These are phyloP conservation scores for Hypoxylon sp. DNA, from an alignment of 2,329 filamentous ascomycete species.

Conservation along the genomic window DNA sequence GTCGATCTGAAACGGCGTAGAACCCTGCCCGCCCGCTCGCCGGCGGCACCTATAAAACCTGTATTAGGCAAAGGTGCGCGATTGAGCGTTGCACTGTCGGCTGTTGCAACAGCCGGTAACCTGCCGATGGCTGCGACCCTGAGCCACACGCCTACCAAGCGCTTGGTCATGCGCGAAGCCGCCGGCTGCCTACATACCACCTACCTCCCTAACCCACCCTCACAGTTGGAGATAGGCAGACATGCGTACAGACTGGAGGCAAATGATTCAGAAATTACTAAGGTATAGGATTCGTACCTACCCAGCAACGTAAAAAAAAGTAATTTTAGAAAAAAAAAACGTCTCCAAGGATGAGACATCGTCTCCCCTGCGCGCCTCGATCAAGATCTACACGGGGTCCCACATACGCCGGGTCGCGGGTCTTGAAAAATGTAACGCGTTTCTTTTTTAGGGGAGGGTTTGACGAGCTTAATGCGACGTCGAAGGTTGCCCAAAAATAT, in stretches of 20 bases:
- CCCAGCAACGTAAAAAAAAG: neutral
- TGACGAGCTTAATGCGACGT: slow-evolving; percentile 39
- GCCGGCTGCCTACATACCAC: neutral
- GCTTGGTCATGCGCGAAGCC: neutral
- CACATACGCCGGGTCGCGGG: neutral
- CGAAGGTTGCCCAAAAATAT: neutral
- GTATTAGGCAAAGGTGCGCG: neutral
- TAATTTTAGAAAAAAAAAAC: neutral
- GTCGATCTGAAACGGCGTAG: slow-evolving; percentile 1
- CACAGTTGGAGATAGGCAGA: too few species aligned
- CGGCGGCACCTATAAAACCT: neutral
- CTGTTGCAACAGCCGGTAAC: neutral
- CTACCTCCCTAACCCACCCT: too few species aligned
- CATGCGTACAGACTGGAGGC: neutral
- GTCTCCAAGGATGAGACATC: neutral
- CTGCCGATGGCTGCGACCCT: neutral
- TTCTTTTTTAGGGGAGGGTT: neutral
- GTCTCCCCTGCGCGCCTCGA: neutral
- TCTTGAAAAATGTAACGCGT: neutral
- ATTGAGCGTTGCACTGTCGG: neutral
- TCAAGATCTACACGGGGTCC: slow-evolving; percentile 4
- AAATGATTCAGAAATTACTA: slow-evolving; percentile 10
- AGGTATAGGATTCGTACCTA: slow-evolving; percentile 5
- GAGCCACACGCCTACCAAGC: neutral
- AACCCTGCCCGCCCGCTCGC: neutral